These are phyloP conservation scores for Viola pubescens DNA, from an alignment of 441 rosid genomes.

Conservation along the genomic window DNA sequence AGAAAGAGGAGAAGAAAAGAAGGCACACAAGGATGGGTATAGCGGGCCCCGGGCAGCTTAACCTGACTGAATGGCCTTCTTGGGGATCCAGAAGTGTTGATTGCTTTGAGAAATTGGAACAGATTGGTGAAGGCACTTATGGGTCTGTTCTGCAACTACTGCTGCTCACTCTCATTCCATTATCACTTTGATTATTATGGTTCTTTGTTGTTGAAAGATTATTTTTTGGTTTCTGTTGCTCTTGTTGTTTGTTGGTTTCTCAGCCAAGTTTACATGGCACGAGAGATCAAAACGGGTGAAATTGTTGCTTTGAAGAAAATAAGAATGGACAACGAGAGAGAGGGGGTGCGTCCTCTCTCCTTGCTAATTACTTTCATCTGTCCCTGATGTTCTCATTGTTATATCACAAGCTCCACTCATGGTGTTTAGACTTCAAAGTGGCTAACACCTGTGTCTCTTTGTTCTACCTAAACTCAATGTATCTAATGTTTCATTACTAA, in stretches of 20 bases:
- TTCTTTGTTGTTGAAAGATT: not conserved
- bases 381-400: too few species aligned
- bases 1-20: not conserved
- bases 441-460: too few species aligned
- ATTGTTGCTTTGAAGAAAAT: slow-evolving; percentile 75
- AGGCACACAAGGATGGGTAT: slow-evolving; percentile 31
- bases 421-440: not conserved
- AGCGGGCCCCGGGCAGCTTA: slow-evolving; percentile 64
- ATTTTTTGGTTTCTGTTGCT: not conserved
- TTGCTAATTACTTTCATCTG: too few species aligned
- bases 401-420: too few species aligned
- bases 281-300: slow-evolving; percentile 54
- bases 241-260: not conserved
- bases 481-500: too few species aligned
- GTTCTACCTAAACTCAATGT: too few species aligned
- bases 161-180: not conserved
- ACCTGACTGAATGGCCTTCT: slow-evolving; percentile 57
- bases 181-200: not conserved
- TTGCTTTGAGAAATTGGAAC: slow-evolving; percentile 85
- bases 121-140: slow-evolving; percentile 90
- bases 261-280: slow-evolving; percentile 93
- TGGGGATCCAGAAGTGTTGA: slow-evolving; percentile 91
- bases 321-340: slow-evolving; percentile 76
- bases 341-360: slow-evolving; percentile 44
- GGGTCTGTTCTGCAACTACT: slow-evolving; percentile 38